Evolutionary conservation across 106 monocot genomes (phyloP).

Genomic region (Platanthera guangdongensis): DNA sequence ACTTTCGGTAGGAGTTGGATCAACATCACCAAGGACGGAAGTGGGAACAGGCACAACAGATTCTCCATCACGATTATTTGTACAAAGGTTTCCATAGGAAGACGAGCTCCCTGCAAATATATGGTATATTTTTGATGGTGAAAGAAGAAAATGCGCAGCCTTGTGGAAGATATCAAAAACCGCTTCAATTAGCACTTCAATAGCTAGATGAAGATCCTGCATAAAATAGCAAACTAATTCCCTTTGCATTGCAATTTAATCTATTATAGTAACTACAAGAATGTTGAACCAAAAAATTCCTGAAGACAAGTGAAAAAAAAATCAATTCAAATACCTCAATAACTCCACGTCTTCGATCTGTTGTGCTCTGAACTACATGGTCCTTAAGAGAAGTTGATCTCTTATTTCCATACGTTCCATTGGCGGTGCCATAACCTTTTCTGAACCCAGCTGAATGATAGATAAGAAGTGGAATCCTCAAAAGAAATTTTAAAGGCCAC

Average conservation of each 20-base stretch:
- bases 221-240: constrained; percentile 12
- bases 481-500: constrained; percentile 55
- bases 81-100: constrained; percentile 10
- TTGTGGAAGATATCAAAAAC: constrained; percentile 79
- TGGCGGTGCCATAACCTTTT: constrained; percentile 11
- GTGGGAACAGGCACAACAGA: constrained; percentile 39
- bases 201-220: constrained; percentile 92
- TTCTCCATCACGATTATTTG: constrained; percentile 14
- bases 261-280: neutral
- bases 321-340: constrained; percentile 60
- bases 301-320: neutral
- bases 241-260: neutral
- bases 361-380: constrained; percentile 58
- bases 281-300: neutral
- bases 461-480: constrained; percentile 40
- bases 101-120: constrained; percentile 45
- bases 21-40: constrained; percentile 54
- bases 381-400: constrained; percentile 41
- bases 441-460: constrained; percentile 26
- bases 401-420: constrained; percentile 5
- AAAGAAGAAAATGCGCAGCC: constrained; percentile 70
- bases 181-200: constrained; percentile 89
- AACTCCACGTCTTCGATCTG: constrained; percentile 88
- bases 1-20: constrained; percentile 58
- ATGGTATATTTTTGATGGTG: constrained; percentile 53